Evolutionary conservation across 1,284 basidiomycete genomes (phyloP), one percentile per base, ranked within the genome.

Genomic region (Fomitopsis pinicola): DNA sequence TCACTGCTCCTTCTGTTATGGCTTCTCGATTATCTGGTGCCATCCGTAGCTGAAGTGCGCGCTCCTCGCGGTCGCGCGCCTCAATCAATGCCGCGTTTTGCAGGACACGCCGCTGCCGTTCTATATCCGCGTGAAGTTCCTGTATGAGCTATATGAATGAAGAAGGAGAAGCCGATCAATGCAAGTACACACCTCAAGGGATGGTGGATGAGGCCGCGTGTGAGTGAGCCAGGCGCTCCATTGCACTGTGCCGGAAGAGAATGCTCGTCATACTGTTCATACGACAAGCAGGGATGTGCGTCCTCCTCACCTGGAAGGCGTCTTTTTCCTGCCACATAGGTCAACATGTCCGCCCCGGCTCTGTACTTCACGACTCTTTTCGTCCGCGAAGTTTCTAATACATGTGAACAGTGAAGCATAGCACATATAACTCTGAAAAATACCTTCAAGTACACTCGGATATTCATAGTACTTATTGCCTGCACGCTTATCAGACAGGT

Each of bases 151-250:
- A 36, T 53, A 15, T 35, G 30, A n/a, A 38, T 55, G 17, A 58
- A 8, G 28, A 26, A 15, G 48, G 28, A 14, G 12, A 45, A 5
- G n/a, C 5, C 28, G 45, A 22, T 28, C 54, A 48, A 12, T n/a
- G 7, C 17, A 40, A 19, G 19, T 4, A 17, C 4, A 42, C 19
- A 30, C 72, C 63, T 72, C 67, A 3, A 72, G 22, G 0, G 68
- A 69, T 3, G 73, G 73, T n/a, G 72, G 69, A 57, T 72, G 66
- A 3, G 55, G 54, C 5, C 73, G 64, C 5, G 73, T 74, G 55
- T 74, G 73, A 9, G 72, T 71, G n/a, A 74, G 56, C 73, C 73
- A 74, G 5, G 73, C 65, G 10, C 66, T 69, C 73, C 73, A 74
- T 55, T 74, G 73, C 2, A 72, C 73, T 74, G 46, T 14, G 9